These are phyloP conservation scores for Schwanniomyces yamadae DNA, from an alignment of 805 yeast genomes.

Conservation along the genomic window DNA sequence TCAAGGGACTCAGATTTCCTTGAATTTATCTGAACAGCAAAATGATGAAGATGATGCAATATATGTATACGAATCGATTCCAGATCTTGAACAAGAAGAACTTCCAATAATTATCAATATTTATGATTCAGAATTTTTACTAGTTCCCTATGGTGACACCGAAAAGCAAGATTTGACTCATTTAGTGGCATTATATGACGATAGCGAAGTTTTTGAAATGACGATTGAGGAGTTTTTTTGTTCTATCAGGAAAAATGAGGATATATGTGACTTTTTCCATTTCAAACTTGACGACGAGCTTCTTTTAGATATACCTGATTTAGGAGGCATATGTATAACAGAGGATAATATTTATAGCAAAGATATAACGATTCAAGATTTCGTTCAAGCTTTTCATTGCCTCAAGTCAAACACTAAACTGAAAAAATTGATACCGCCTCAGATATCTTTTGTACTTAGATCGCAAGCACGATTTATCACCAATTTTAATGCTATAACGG, in stretches of 20 bases:
- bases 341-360: constrained; percentile 31
- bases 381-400: constrained; percentile 21
- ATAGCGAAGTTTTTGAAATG: constrained; percentile 13
- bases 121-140: constrained; percentile 24
- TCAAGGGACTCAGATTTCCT: too few species aligned
- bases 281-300: constrained; percentile 27
- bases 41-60: too few species aligned
- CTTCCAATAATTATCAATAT: constrained; percentile 24
- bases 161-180: constrained; percentile 14
- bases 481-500: constrained; percentile 22
- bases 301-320: constrained; percentile 26
- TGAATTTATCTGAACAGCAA: too few species aligned
- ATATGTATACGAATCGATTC: not conserved
- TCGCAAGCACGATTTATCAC: constrained; percentile 27
- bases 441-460: constrained; percentile 19
- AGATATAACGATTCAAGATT: constrained; percentile 24
- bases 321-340: constrained; percentile 23
- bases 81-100: not conserved
- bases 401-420: constrained; percentile 13
- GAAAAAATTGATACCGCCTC: constrained; percentile 8
- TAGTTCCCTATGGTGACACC: constrained; percentile 19
- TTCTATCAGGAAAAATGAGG: constrained; percentile 25
- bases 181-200: constrained; percentile 27
- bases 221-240: constrained; percentile 26
- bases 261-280: constrained; percentile 22